A percentile compares a stretch with the other conserved stretches of the same genome.
These are phyloP conservation scores for Stramenopiles sp. DNA, from an alignment of 352 stramenopile species.

Conservation along the genomic window DNA sequence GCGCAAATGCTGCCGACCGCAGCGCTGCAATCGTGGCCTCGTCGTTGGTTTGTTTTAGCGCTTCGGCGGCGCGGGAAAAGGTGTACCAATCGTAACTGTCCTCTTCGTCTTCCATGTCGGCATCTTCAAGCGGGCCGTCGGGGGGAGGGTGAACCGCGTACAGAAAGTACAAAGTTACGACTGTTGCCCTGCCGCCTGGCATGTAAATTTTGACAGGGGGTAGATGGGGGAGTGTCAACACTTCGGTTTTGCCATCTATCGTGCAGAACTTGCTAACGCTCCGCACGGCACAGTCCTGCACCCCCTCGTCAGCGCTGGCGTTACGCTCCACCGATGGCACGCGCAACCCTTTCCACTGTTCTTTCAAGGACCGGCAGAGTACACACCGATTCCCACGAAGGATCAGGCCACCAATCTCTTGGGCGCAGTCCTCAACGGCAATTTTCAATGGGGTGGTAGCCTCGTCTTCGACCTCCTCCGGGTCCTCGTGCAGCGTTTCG, in stretches of 20 bases:
- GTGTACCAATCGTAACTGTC: neutral
- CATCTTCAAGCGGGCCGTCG: neutral
- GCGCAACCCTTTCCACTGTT: neutral
- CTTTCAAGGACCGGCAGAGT: neutral
- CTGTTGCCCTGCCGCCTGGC: neutral
- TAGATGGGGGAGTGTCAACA: neutral
- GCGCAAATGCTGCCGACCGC: neutral
- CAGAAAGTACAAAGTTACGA: neutral
- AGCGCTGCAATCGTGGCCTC: neutral
- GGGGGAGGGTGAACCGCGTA: neutral
- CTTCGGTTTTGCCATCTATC: neutral
- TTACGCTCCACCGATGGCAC: neutral
- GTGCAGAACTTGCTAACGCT: neutral
- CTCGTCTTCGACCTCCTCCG: neutral
- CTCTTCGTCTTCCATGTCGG: neutral
- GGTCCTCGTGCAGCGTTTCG: neutral
- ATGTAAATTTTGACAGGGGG: neutral
- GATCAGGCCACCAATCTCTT: neutral
- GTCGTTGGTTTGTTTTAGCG: neutral
- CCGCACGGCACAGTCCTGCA: neutral
- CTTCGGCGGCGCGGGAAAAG: neutral
- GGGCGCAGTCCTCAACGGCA: neutral
- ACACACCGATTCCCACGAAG: constrained; percentile 3
- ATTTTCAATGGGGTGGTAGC: neutral
- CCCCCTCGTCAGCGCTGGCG: neutral